These are phyloP conservation scores for Aspergillus aculeatinus DNA, from an alignment of 2,329 filamentous ascomycete species.

Conservation along the genomic window DNA sequence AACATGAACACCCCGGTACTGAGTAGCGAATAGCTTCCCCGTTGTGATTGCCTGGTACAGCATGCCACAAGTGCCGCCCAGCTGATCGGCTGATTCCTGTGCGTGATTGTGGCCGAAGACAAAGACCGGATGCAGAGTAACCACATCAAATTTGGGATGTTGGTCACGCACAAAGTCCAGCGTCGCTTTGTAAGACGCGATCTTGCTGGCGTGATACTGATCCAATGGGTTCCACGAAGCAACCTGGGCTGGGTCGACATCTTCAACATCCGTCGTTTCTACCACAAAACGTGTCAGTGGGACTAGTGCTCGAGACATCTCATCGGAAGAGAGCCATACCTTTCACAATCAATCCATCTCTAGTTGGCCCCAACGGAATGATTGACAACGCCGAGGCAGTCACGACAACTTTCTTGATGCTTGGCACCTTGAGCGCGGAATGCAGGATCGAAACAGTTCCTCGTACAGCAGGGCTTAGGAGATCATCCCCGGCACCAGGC, in stretches of 20 bases:
- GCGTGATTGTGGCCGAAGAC: neutral
- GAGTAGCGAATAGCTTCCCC: neutral
- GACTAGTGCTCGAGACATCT: neutral
- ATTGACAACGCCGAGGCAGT: conserved; percentile 5
- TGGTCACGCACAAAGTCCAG: neutral
- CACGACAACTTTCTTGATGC: conserved; percentile 10
- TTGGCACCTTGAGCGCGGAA: neutral
- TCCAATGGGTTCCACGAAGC: neutral
- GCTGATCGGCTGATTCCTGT: neutral
- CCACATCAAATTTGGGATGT: neutral
- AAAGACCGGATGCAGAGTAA: conserved; percentile 1
- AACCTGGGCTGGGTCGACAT: neutral
- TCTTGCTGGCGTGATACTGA: neutral
- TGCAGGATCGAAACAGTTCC: conserved; percentile 4
- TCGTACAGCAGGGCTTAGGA: conserved; percentile 4
- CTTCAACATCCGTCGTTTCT: neutral
- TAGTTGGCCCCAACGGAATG: neutral
- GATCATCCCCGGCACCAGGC: conserved; percentile 8
- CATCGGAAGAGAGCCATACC: neutral
- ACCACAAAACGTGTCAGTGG: neutral
- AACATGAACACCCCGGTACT: neutral
- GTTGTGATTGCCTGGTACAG: neutral
- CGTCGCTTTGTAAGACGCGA: conserved; percentile 1
- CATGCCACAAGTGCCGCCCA: neutral
- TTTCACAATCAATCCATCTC: neutral